Conservation (phyloP, 2,329 filamentous ascomycete genomes). For the Venturiaceae sp. region DNA sequence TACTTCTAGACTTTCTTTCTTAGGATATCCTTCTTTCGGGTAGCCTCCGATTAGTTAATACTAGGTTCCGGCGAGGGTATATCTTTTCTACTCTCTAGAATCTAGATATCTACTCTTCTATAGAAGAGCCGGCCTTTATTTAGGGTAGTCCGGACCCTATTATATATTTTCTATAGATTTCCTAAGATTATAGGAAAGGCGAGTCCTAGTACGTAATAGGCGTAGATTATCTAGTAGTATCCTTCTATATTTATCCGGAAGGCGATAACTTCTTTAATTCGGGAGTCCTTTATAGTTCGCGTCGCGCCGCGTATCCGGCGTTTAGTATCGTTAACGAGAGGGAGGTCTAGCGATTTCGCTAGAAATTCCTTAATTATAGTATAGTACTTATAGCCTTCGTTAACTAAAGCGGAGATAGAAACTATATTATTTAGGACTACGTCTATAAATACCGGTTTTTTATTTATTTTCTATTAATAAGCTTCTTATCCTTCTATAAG, state of each 20-base stretch:
- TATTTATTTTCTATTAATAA: not conserved
- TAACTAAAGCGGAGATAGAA: not conserved
- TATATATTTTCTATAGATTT: too few species aligned
- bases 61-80: not conserved
- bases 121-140: not conserved
- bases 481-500: not conserved
- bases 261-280: not conserved
- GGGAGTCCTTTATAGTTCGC: not conserved
- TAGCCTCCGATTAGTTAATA: not conserved
- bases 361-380: too few species aligned
- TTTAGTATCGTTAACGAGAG: not conserved
- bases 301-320: not conserved
- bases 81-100: not conserved
- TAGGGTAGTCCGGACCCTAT: not conserved
- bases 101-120: not conserved
- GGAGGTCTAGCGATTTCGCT: not conserved
- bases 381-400: not conserved
- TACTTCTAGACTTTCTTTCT: not conserved
- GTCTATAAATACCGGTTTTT: not conserved
- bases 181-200: not conserved
- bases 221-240: not conserved
- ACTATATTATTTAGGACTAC: not conserved
- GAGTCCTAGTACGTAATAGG: not conserved
- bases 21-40: not conserved
- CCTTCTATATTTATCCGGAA: not conserved